Base-by-base conservation (phyloP, 768 basidiomycete genomes). In the Kwoniella bestiolae region DNA sequence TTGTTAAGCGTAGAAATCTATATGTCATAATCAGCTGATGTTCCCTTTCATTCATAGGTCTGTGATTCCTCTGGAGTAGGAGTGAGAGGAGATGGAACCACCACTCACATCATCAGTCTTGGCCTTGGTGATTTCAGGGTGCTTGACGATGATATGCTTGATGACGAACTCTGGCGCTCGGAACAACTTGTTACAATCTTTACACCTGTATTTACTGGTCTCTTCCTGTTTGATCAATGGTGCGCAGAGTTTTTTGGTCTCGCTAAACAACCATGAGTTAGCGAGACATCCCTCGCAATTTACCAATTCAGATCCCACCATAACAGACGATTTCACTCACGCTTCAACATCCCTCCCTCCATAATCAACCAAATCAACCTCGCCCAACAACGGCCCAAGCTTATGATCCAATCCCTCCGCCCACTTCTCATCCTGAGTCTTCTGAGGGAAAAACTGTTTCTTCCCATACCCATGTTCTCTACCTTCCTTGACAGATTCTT, bases 101-200 rank as follows among this genome's bases (percentile, higher is more conserved):
- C n/a, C 18, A 75, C 85, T 82, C 79, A 96, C 95, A 75, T 94
- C 90, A 45, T 94, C 92, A 18, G 97, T 86, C 56, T 85, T 83
- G 11, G 74, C 64, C 71, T 89, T 90, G 63, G 94, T 86, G 16
- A 92, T 83, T 66, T 96, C 91, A 11, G 90, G 84, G 79, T 99
- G 96, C 80, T 98, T 98, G 80, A 94, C 92, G 12, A 89, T 87
- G 66, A 99, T 89, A 79, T 99, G 96, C 84, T 98, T 98, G 83
- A 95, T 92, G 52, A 98, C 91, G 82, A 97, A 99, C 26, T 94
- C 88, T 34, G 91, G 90, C 3, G 94, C 96, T 80, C 94, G 94
- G 88, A 99, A 99, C 23, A 98, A 85, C 83, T 99, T 99, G 82
- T 89, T 89, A 82, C 96, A 99, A 44, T 80, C 77, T 84, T 92